Percentiles rank a stretch among this genome's conserved stretches.
These are phyloP conservation scores for Cetradonia linearis DNA, from an alignment of 495 filamentous ascomycete genomes.

Conservation along the genomic window DNA sequence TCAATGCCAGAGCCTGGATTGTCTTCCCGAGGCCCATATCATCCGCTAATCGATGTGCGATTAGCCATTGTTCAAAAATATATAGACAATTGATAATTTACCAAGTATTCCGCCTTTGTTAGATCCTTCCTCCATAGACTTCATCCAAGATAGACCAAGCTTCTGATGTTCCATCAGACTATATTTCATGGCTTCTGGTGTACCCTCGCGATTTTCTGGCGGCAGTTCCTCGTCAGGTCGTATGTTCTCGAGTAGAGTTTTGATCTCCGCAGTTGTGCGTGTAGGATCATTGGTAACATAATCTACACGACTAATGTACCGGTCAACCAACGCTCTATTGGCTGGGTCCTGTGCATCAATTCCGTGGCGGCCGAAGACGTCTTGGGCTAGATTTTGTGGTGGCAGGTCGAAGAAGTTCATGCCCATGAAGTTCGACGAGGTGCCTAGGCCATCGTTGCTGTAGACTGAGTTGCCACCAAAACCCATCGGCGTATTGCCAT, in stretches of 20 bases:
- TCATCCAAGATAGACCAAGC: conserved; percentile 73
- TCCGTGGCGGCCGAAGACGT: conserved; percentile 13
- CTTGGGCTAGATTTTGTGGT: conserved; percentile 12
- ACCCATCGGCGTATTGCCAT: conserved; percentile 8
- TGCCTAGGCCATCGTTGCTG: neutral
- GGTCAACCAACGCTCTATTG: conserved; percentile 21
- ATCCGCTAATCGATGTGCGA: conserved; percentile 47
- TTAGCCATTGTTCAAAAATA: neutral
- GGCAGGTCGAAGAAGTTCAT: conserved; percentile 6
- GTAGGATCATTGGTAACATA: conserved; percentile 42
- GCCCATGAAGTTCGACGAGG: conserved; percentile 10
- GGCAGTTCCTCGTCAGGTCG: conserved; percentile 62
- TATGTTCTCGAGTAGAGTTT: conserved; percentile 59
- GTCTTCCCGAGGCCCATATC: conserved; percentile 98
- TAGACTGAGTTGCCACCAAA: conserved; percentile 17
- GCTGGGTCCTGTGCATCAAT: conserved; percentile 19
- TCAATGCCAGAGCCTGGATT: conserved; percentile 75
- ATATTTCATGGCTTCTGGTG: conserved; percentile 60
- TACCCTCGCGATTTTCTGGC: conserved; percentile 55
- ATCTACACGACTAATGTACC: conserved; percentile 25
- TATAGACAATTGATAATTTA: neutral
- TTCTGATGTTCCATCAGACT: conserved; percentile 75
- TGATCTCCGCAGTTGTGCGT: conserved; percentile 54
- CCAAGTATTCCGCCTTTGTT: conserved; percentile 65
- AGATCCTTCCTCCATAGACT: conserved; percentile 62